Conservation (phyloP, 768 basidiomycete genomes). For the Tulasnella sp. region DNA sequence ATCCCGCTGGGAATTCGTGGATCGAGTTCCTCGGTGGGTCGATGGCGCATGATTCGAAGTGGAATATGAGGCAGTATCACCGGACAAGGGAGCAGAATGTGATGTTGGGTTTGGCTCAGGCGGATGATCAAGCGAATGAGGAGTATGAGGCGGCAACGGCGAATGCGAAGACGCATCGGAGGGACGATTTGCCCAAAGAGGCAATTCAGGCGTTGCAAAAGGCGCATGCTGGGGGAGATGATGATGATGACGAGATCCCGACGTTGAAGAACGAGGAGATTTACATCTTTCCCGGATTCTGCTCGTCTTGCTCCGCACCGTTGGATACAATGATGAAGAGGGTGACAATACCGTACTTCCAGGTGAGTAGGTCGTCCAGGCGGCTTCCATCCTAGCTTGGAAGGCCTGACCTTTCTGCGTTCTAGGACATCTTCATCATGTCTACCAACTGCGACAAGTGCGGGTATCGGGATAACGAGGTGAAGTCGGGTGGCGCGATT, state of each 20-base stretch:
- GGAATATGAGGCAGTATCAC: constrained; percentile 76
- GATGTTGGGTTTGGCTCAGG: constrained; percentile 56
- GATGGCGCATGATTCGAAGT: constrained; percentile 76
- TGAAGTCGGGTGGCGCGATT: constrained; percentile 88
- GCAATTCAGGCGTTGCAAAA: constrained; percentile 19
- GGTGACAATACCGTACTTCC: constrained; percentile 94
- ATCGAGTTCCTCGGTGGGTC: constrained; percentile 70
- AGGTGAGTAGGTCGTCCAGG: too few relatives aligned
- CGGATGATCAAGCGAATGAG: constrained; percentile 24
- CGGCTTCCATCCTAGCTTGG: too few relatives aligned
- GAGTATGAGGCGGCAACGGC: constrained; percentile 16
- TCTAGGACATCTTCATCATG: constrained; percentile 96
- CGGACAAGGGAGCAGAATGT: constrained; percentile 75
- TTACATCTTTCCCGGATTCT: constrained; percentile 74
- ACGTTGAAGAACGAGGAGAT: constrained; percentile 65
- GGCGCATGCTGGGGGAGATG: constrained; percentile 22
- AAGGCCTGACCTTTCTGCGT: too few relatives aligned
- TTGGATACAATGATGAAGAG: constrained; percentile 91
- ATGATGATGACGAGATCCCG: constrained; percentile 28
- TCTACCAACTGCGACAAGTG: constrained; percentile 93
- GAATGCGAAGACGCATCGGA: constrained; percentile 17
- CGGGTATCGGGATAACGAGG: constrained; percentile 95
- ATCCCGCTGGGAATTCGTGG: constrained; percentile 95
- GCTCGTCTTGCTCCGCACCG: constrained; percentile 77
- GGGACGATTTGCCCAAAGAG: constrained; percentile 19